Evolutionary conservation across 306 rosid genomes (phyloP).

Genomic region (Quercus wislizeni): DNA sequence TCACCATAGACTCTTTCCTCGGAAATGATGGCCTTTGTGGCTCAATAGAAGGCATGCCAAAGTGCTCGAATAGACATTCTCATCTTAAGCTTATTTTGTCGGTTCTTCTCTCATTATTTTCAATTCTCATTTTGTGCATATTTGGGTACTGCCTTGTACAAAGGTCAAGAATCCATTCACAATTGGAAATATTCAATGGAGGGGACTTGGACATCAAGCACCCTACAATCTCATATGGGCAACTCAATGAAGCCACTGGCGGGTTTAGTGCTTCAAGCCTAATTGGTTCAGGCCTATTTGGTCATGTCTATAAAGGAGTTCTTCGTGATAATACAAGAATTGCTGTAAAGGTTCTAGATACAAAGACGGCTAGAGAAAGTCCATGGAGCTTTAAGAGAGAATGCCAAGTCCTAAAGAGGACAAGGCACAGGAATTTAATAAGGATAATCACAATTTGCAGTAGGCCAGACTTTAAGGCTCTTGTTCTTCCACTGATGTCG

Average conservation of each 20-base stretch:
- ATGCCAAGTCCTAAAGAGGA: constrained; percentile 63
- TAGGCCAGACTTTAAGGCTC: constrained; percentile 74
- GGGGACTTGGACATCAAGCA: constrained; percentile 36
- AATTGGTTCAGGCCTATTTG: constrained; percentile 82
- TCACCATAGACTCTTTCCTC: constrained; percentile 56
- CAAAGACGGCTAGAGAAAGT: constrained; percentile 44
- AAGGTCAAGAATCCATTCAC: constrained; percentile 37
- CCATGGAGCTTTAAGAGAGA: constrained; percentile 79
- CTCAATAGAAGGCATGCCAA: constrained; percentile 56
- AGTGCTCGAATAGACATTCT: constrained; percentile 46
- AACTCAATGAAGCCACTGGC: constrained; percentile 70
- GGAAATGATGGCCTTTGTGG: constrained; percentile 74
- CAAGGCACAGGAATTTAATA: constrained; percentile 79
- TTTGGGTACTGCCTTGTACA: constrained; percentile 29
- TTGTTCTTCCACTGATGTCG: constrained; percentile 85
- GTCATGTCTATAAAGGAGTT: constrained; percentile 77
- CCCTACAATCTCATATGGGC: constrained; percentile 71
- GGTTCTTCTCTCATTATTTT: constrained; percentile 51
- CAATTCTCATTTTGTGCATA: constrained; percentile 50
- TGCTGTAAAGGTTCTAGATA: constrained; percentile 78
- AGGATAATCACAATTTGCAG: constrained; percentile 79
- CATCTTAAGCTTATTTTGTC: constrained; percentile 42
- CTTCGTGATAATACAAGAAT: constrained; percentile 66
- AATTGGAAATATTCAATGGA: constrained; percentile 16
- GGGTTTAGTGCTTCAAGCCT: constrained; percentile 67